Evolutionary conservation across 1,284 basidiomycete genomes (phyloP), one percentile per base, ranked within the genome.

Genomic region (Chondrostereum purpureum): DNA sequence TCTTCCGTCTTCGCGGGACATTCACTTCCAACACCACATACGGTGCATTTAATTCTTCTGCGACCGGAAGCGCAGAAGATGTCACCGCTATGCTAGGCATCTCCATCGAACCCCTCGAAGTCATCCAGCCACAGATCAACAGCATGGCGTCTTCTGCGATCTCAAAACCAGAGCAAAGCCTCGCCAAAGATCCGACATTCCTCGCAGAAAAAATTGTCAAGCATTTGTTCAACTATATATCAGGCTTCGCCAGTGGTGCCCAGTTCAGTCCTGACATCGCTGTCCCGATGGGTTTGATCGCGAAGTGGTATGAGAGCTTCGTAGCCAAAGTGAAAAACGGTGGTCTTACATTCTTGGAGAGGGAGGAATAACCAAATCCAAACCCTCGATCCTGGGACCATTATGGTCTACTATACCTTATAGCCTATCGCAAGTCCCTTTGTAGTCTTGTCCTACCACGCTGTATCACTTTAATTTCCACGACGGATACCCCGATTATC

Each of bases 221-320:
- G 55, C 77, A 93, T 63, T 67, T 94, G 37, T 81, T 92, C 69
- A 91, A 92, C 58, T 93, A 89, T 58, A 59, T 93, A 3, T 80
- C 86, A 33, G 81, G 88, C 1, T 95, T 93, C 57, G 75, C 75
- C 3, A 75, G 71, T 50, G 74, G 68, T 19, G 63, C 64, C 0
- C 55, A 57, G n/a, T 48, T 80, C 31, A 70, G 75, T 3, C 77
- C 80, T 0, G 80, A 89, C 39, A 77, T 77, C 22, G 65, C 77
- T 50, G 73, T 93, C 3, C 88, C 88, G n/a, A 77, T 93, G 68
- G 73, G 70, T 20, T 58, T 88, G 39, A 78, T 94, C 46, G 77
- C 77, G 49, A 80, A 72, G 56, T 94, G 91, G 91, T 92, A 92
- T 59, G 87, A 92, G 44, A 78, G 57, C 50, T 88, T 93, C 55